Base-by-base conservation (phyloP, 1,284 basidiomycete genomes). In the Naganishia cerealis region DNA sequence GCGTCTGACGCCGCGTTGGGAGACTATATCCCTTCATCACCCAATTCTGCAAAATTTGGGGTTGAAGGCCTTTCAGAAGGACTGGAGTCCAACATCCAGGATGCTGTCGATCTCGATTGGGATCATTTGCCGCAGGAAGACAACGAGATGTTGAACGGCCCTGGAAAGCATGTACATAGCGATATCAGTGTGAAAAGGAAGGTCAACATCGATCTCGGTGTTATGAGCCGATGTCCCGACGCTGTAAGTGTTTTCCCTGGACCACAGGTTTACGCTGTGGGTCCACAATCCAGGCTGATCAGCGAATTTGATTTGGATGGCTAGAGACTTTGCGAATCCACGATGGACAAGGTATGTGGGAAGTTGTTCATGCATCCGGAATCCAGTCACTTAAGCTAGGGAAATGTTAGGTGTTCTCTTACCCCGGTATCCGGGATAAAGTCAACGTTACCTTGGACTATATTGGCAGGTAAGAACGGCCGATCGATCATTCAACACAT, bases 381-480 rank as follows among this genome's bases (percentile, higher is more conserved):
- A 16, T 18, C 1, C 46, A 38, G 26, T 42, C 12, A n/a, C 29
- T 40, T 9, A 18, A 6, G 9, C 36, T 10, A 13, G 7, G 3
- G 8, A 26, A 50, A 8, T 24, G 15, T 15, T 80, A 85, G 65
- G 90, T 92, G 29, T 77, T 92, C 43, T 80, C 84, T 48, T 81
- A 83, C 66, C 87, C 88, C 1, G 81, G 81, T 8, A 74, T 80
- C 29, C 16, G 62, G 6, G 80, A 85, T 72, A 91, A 89, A 80
- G 81, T 92, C 55, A 84, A 90, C 74, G 77, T 94, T 13, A 84
- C 83, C 0, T 78, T 93, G 63, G 82, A 87, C 24, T 93, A 90
- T 76, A 84, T 94, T 63, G 91, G 86, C 71, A 84, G 80, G 92
- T 91, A 76, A 73, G 87, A 36, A 2, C 29, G 29, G 39, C 1